Base-by-base conservation (phyloP, 352 stramenopile species). In the Globisporangium spiculum region DNA sequence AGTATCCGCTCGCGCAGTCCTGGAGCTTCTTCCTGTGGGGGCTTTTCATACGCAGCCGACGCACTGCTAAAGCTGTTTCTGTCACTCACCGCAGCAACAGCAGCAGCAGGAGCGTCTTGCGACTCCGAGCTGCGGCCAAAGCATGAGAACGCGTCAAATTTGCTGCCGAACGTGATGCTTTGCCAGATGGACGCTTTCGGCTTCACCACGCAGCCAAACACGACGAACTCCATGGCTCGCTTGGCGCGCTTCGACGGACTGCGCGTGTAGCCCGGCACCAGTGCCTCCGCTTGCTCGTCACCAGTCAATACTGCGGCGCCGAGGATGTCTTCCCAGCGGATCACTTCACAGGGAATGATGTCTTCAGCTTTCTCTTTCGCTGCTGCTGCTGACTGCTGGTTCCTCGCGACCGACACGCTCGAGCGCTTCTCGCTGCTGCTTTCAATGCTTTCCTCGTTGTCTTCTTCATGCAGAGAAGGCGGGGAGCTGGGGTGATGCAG, bases 311-410 rank as follows among this genome's bases (percentile, higher is more conserved):
- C 69, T 9, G 72, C 69, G 1, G 80, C 78, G 18, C 82, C 82
- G 36, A 90, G 57, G 3, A 89, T 65, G 22, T 76, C 75, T 20
- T 18, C 16, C 82, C 80, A 90, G n/a, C 70, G 68, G 59, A 88
- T 77, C 38, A 83, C 56, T 20, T 80, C 79, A 53, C 44, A 12
- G 30, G 22, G 20, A 9, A 14, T 10, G 10, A n/a, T 38, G n/a
- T 18, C 18, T 4, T 67, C 65, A 52, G 60, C 27, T 27, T 66
- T 66, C 14, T 16, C 26, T 58, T 22, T 24, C 27, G 44, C n/a
- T 30, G 38, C 5, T 66, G 60, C 14, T 41, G 26, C 1, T 56
- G 26, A 10, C 5, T 44, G 30, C 12, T 62, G 32, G 12, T 14
- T 46, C n/a, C 26, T 62, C 18, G 44, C n/a, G 18, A 60, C 20